Conservation (phyloP, 805 yeast genomes). For the Hyphopichia homilentoma region DNA sequence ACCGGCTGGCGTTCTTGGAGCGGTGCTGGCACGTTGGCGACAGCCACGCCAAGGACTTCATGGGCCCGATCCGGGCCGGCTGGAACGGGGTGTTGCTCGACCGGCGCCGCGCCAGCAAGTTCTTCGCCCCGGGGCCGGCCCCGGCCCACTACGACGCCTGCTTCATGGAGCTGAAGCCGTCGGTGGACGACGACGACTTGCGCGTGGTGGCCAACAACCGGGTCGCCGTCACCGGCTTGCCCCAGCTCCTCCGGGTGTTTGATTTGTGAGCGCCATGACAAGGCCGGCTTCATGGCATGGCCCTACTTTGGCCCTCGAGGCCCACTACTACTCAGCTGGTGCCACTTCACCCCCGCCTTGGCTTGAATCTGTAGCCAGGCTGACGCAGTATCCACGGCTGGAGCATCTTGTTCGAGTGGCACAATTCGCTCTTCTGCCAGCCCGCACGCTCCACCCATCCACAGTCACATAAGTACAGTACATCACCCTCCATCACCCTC, state of each 20-base stretch:
- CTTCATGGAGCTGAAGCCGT: not conserved
- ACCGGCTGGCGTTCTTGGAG: conserved; percentile 12
- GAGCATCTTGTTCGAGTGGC: no score
- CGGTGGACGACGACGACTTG: not conserved
- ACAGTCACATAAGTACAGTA: no score
- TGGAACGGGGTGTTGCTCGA: conserved; percentile 60
- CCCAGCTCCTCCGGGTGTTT: not conserved
- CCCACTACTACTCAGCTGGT: no score
- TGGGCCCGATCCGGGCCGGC: conserved; percentile 52
- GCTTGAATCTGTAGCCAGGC: no score
- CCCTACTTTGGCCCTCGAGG: no score
- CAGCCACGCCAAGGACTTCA: conserved; percentile 49
- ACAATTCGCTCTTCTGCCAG: no score
- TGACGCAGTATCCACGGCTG: no score
- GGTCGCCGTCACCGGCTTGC: not conserved
- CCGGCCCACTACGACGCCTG: not conserved
- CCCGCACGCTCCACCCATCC: no score
- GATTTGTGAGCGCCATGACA: no score
- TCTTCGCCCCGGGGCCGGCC: conserved; percentile 10
- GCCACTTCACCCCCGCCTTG: no score
- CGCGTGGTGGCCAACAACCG: conserved; percentile 1
- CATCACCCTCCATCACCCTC: no score
- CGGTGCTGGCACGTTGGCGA: conserved; percentile 68
- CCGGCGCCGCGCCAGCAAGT: conserved; percentile 24
- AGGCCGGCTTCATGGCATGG: no score